These are phyloP conservation scores for Ceratocystis huliohia DNA, from an alignment of 2,329 filamentous ascomycete species.

Conservation along the genomic window DNA sequence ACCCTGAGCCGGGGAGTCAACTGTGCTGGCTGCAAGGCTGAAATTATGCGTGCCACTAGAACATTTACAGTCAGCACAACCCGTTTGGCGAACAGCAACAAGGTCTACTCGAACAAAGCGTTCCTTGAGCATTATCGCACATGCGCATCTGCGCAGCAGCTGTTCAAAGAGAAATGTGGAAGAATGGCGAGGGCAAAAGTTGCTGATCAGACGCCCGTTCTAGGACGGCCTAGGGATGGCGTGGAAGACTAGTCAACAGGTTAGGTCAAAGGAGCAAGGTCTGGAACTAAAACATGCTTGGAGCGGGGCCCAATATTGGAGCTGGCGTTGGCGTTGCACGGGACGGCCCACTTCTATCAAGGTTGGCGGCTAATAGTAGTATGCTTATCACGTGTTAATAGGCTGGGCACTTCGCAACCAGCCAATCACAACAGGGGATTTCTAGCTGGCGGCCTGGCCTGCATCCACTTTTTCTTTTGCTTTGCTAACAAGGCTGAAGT, in stretches of 20 bases:
- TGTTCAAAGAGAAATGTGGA: background rate
- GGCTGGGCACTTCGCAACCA: background rate
- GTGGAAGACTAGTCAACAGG: too few relatives aligned
- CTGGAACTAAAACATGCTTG: too few relatives aligned
- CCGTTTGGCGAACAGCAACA: background rate
- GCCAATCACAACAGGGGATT: background rate
- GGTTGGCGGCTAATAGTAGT: background rate
- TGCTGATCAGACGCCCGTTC: too few relatives aligned
- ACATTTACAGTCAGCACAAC: background rate
- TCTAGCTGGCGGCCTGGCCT: background rate
- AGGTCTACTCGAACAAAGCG: conserved; percentile 2
- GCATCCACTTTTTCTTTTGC: background rate
- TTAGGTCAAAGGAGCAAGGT: too few relatives aligned
- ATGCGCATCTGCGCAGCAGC: background rate
- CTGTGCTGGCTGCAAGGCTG: conserved; percentile 8
- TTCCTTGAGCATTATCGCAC: conserved; percentile 9
- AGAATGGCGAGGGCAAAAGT: background rate
- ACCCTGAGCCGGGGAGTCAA: background rate
- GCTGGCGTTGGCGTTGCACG: too few relatives aligned
- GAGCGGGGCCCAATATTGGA: too few relatives aligned
- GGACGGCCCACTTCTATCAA: background rate
- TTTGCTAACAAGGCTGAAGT: background rate
- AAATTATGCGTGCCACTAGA: background rate
- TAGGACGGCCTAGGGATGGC: too few relatives aligned
- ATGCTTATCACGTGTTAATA: background rate